These are phyloP conservation scores for Exidia glandulosa DNA, from an alignment of 768 basidiomycete species.

Conservation along the genomic window DNA sequence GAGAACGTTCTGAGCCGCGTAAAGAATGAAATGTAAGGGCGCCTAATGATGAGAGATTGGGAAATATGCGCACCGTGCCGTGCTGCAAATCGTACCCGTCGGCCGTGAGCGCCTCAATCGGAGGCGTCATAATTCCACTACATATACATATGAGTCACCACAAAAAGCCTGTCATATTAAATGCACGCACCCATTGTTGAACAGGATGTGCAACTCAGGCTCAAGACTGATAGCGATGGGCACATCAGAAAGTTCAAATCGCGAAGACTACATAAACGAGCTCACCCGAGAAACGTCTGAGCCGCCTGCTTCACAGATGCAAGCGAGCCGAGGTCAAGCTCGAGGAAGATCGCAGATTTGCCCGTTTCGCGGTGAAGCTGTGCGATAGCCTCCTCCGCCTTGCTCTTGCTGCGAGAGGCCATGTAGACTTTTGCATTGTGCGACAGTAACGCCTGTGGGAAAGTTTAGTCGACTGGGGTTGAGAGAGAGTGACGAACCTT, in stretches of 20 bases:
- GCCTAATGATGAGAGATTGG: too few relatives aligned
- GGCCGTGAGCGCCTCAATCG: too few relatives aligned
- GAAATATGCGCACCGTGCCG: too few relatives aligned
- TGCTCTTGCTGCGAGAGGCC: slow-evolving; percentile 34
- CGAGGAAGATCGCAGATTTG: slow-evolving; percentile 29
- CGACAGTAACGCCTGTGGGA: slow-evolving; percentile 41
- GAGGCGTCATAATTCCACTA: too few relatives aligned
- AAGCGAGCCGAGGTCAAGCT: slow-evolving; percentile 36
- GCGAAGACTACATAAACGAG: neutral
- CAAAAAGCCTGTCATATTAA: neutral
- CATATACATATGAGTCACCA: too few relatives aligned
- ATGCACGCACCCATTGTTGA: slow-evolving; percentile 8
- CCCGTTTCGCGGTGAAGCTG: slow-evolving; percentile 39
- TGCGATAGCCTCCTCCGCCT: slow-evolving; percentile 37
- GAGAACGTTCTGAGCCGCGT: too few relatives aligned
- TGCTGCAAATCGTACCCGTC: too few relatives aligned
- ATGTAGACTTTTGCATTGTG: slow-evolving; percentile 62
- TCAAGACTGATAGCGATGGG: slow-evolving; percentile 5
- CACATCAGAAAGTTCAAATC: neutral
- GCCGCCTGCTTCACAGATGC: slow-evolving; percentile 29
- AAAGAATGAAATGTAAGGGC: neutral
- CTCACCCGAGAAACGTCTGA: slow-evolving; percentile 27
- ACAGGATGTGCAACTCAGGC: slow-evolving; percentile 11
- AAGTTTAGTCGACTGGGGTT: too few relatives aligned
- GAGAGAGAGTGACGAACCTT: too few relatives aligned